Conservation (phyloP, 2,329 filamentous ascomycete species). For the Aspergillus arachidicola region DNA sequence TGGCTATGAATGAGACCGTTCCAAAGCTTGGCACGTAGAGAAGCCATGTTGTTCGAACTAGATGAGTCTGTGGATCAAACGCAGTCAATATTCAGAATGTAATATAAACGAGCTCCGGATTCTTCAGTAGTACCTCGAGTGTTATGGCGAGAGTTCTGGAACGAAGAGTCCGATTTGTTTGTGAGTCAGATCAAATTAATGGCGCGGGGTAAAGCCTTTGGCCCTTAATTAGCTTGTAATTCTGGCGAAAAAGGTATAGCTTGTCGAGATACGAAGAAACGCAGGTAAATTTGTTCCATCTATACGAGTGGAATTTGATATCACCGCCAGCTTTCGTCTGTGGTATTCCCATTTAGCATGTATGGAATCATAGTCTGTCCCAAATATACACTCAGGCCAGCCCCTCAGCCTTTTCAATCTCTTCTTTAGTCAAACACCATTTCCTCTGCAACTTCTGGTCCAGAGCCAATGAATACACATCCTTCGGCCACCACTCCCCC, state of each 20-base stretch:
- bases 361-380: background rate
- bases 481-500: conserved; percentile 33
- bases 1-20: background rate
- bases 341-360: background rate
- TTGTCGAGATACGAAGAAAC: background rate
- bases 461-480: conserved; percentile 26
- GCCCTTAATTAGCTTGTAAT: background rate
- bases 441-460: conserved; percentile 25
- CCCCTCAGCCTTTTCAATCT: conserved; percentile 26
- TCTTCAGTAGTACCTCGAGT: background rate
- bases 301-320: too few relatives aligned
- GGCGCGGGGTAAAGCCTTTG: background rate
- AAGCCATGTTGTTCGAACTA: background rate
- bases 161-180: background rate
- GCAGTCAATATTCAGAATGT: background rate
- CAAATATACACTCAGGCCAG: background rate
- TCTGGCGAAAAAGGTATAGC: background rate
- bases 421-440: conserved; percentile 27
- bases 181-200: background rate
- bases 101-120: background rate
- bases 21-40: background rate
- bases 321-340: background rate
- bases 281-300: too few relatives aligned
- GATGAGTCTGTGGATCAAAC: background rate
- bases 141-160: background rate